These are phyloP conservation scores for Aphanomyces astaci DNA, from an alignment of 352 stramenopile species.

Conservation along the genomic window DNA sequence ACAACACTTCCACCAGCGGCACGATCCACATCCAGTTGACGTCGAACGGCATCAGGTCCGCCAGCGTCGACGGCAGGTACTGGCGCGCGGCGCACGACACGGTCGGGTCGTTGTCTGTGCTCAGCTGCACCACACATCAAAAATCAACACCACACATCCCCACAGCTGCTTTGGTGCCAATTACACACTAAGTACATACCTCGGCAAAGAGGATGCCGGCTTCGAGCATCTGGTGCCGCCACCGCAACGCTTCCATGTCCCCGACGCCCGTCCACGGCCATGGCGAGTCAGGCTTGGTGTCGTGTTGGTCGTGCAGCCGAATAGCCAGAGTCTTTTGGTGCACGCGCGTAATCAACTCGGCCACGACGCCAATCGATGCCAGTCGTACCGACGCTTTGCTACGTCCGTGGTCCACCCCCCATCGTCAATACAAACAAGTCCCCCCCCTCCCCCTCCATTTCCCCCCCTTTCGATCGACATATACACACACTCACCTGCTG, in stretches of 20 bases:
- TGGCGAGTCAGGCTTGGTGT: neutral
- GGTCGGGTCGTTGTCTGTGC: conserved; percentile 13
- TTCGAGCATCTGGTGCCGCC: conserved; percentile 22
- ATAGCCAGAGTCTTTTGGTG: conserved; percentile 6
- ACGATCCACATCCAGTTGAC: conserved; percentile 19
- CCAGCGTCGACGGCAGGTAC: conserved; percentile 5
- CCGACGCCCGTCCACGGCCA: neutral
- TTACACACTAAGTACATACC: too few relatives aligned
- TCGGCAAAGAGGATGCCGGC: conserved; percentile 21
- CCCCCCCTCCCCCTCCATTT: too few relatives aligned
- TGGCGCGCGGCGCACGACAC: conserved; percentile 19
- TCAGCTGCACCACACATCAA: neutral
- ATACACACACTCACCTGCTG: neutral
- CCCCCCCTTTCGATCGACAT: too few relatives aligned
- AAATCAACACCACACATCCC: neutral
- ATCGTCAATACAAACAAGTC: too few relatives aligned
- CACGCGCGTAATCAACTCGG: conserved; percentile 10
- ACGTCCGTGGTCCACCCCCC: neutral
- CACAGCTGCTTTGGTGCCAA: too few relatives aligned
- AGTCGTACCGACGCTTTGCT: conserved; percentile 17
- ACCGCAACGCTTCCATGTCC: conserved; percentile 15
- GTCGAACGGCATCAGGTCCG: conserved; percentile 8
- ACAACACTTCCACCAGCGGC: conserved; percentile 16
- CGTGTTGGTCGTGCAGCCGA: neutral
- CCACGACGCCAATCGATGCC: conserved; percentile 6